These are phyloP conservation scores for Metarhizium rileyi DNA, from an alignment of 2,329 filamentous ascomycete species.

Conservation along the genomic window DNA sequence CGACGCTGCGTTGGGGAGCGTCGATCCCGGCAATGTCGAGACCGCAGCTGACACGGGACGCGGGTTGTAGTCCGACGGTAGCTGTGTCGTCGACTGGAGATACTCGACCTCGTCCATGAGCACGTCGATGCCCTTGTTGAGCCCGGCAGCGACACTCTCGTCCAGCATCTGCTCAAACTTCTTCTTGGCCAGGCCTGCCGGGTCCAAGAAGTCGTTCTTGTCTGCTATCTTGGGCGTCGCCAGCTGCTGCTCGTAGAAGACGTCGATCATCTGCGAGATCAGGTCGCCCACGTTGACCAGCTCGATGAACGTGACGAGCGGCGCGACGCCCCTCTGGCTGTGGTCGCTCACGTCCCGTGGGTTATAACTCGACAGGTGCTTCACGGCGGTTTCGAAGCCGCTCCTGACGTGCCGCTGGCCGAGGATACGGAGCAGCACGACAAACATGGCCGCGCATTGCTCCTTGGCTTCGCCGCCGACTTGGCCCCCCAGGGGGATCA, in stretches of 20 bases:
- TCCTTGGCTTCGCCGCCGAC: constrained; percentile 74
- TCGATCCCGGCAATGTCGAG: constrained; percentile 11
- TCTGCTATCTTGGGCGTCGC: constrained; percentile 74
- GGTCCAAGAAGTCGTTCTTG: constrained; percentile 88
- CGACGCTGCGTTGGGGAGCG: constrained; percentile 18
- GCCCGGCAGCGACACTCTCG: constrained; percentile 85
- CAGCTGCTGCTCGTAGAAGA: constrained; percentile 96
- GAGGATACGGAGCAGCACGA: constrained; percentile 71
- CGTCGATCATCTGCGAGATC: constrained; percentile 97
- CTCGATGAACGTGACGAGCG: constrained; percentile 90
- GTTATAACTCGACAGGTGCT: constrained; percentile 84
- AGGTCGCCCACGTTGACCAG: constrained; percentile 96
- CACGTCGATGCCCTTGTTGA: constrained; percentile 97
- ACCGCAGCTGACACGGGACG: constrained; percentile 19
- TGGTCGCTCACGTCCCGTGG: constrained; percentile 71
- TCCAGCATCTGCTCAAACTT: constrained; percentile 98
- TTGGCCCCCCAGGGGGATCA: constrained; percentile 71
- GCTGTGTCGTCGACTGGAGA: constrained; percentile 79
- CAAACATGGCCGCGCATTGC: constrained; percentile 85
- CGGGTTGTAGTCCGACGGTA: constrained; percentile 85
- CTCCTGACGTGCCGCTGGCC: constrained; percentile 79
- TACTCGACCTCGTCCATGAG: constrained; percentile 98
- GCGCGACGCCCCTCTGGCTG: constrained; percentile 66
- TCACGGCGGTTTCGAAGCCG: constrained; percentile 90
- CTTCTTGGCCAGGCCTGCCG: constrained; percentile 90